phyloP scores from a whole-genome alignment of 2,329 filamentous ascomycete genomes.

The Curvularia verruculosa region DNA sequence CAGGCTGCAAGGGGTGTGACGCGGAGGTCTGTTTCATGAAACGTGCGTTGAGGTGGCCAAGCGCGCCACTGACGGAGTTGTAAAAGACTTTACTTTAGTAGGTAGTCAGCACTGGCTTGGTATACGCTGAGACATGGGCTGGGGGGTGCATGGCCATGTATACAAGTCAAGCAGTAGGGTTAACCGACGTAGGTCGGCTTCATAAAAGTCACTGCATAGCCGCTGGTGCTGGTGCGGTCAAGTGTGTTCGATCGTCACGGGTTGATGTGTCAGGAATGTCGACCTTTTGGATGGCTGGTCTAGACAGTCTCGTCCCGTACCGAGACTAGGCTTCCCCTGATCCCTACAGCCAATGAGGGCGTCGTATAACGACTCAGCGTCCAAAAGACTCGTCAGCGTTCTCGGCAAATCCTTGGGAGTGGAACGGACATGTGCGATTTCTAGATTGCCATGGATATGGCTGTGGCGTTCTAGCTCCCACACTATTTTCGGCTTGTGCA shows the following conservation, averaged over 20 bases:
- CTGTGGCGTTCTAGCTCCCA: constrained; percentile 6
- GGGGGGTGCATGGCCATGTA: background rate
- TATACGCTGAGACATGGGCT: background rate
- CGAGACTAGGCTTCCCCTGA: constrained; percentile 26
- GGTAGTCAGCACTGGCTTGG: constrained; percentile 10
- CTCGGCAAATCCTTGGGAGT: constrained; percentile 14
- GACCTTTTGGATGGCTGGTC: constrained; percentile 15
- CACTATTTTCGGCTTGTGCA: background rate
- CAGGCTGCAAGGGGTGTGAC: constrained; percentile 27
- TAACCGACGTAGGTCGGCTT: background rate
- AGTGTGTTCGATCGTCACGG: constrained; percentile 11
- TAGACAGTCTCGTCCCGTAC: constrained; percentile 36
- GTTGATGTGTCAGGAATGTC: constrained; percentile 29
- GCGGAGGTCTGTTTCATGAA: constrained; percentile 35
- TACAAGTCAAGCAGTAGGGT: background rate
- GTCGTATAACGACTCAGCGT: constrained; percentile 10
- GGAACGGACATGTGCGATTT: constrained; percentile 5
- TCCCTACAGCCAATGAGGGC: constrained; percentile 19
- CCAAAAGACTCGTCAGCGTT: constrained; percentile 27
- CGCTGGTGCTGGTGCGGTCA: constrained; percentile 9
- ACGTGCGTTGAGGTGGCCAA: constrained; percentile 25
- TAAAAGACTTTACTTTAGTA: background rate
- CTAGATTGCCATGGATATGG: constrained; percentile 10
- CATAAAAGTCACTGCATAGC: background rate
- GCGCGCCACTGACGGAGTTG: constrained; percentile 12